Evolutionary conservation across 2,329 filamentous ascomycete genomes (phyloP).

Genomic region (Pseudocercospora eumusae): DNA sequence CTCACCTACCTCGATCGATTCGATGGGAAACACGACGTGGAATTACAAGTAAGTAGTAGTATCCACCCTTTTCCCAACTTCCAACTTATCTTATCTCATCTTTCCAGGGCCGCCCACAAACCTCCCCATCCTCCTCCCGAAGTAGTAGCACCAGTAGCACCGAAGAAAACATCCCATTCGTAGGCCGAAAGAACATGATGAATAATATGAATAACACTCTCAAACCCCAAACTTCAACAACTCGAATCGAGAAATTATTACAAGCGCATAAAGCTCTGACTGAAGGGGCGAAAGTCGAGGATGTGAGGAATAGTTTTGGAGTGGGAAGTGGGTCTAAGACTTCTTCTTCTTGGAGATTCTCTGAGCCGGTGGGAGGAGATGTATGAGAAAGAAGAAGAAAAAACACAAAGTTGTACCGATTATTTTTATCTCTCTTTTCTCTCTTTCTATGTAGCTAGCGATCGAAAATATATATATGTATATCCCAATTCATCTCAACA

Average conservation of each 20-base stretch:
- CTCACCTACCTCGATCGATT: constrained; percentile 18
- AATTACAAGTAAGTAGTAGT: constrained; percentile 12
- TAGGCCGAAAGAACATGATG: not conserved
- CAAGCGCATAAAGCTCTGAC: constrained; percentile 13
- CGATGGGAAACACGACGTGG: constrained; percentile 14
- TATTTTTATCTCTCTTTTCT: too few relatives aligned
- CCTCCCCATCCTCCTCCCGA: not conserved
- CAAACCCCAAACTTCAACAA: not conserved
- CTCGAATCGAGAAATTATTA: not conserved
- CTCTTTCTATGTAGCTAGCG: not conserved
- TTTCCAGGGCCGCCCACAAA: not conserved
- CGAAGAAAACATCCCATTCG: not conserved
- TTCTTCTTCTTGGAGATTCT: not conserved
- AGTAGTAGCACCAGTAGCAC: not conserved
- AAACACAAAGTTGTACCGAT: too few relatives aligned
- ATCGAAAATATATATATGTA: not conserved
- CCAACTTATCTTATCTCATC: not conserved
- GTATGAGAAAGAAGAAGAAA: too few relatives aligned
- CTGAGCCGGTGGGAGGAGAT: not conserved
- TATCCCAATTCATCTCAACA: not conserved
- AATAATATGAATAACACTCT: not conserved
- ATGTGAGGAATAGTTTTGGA: not conserved
- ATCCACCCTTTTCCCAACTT: not conserved
- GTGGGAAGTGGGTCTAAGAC: not conserved
- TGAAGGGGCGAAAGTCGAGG: not conserved